Base-by-base conservation (phyloP, 495 filamentous ascomycete species). In the Penicillium psychrofluorescens region DNA sequence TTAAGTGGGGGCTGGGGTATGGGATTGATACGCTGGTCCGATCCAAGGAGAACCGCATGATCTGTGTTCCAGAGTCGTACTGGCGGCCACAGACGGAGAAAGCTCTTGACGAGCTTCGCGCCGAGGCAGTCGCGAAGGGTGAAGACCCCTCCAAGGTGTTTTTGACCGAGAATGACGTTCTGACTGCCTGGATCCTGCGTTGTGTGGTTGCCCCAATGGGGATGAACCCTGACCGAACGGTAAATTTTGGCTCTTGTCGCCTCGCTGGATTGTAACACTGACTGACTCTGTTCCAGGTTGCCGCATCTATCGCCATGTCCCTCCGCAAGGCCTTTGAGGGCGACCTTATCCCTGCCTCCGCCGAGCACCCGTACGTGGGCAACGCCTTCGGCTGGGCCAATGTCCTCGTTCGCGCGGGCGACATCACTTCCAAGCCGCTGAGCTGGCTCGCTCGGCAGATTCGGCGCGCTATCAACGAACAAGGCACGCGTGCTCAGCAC, bases 401-500 rank as follows among this genome's bases (percentile, higher is more conserved):
- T 36, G 59, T 58, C 15, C 55, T 72, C 4, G 45, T 66, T 10
- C 50, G 47, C 4, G 65, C 56, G 1, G 53, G 53, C 4, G 61
- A 71, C 5, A 50, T 72, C 11, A 33, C 53, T 8, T 37, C 44
- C 15, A 68, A 67, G 46, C 71, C 71, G n/a, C 45, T 72, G 4
- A 67, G 63, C 49, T 61, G 53, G 48, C 46, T 63, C 3, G 71
- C 73, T 13, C 56, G 60, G 11, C 47, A 54, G 27, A 45, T 69
- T 15, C 61, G 71, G 9, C 39, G 43, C 2, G 55, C 67, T 5
- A 63, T 77, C 36, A 52, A 56, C 15, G 57, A 66, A 44, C 70
- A 72, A 41, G 62, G 69, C 13, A 68, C 70, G 9, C 60, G 57
- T 27, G 54, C 55, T 16, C 72, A 76, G 35, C 55, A 72, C 11